These are phyloP conservation scores for Euphorbia schlechtendalii DNA, from an alignment of 441 rosid genomes.

Conservation along the genomic window DNA sequence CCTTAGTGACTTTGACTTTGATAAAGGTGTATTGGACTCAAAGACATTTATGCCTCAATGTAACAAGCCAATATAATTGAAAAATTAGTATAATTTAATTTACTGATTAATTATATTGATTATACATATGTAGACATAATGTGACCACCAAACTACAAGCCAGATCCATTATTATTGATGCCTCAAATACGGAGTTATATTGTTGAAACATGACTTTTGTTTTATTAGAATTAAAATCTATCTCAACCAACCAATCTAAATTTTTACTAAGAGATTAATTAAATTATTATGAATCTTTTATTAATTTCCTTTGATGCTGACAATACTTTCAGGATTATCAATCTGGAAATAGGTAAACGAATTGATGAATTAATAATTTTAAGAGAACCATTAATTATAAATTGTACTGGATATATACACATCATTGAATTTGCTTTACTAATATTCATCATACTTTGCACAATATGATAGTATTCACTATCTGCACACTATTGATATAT, in stretches of 20 bases:
- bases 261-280: background rate
- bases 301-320: background rate
- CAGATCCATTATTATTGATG: slow-evolving; percentile 4
- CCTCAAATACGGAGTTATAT: background rate
- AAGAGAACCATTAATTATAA: background rate
- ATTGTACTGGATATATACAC: background rate
- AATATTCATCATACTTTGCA: background rate
- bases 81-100: background rate
- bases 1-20: too few species aligned
- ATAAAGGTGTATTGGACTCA: too few species aligned
- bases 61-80: background rate
- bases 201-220: background rate
- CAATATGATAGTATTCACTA: background rate
- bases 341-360: background rate
- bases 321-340: background rate
- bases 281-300: background rate
- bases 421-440: background rate
- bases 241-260: background rate
- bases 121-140: background rate
- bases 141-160: background rate
- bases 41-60: too few species aligned
- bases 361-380: too few species aligned
- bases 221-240: background rate
- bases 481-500: too few species aligned
- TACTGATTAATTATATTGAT: background rate